phyloP scores from a whole-genome alignment of 139 green algal genomes.

The Mesotaenium endlicherianum region DNA sequence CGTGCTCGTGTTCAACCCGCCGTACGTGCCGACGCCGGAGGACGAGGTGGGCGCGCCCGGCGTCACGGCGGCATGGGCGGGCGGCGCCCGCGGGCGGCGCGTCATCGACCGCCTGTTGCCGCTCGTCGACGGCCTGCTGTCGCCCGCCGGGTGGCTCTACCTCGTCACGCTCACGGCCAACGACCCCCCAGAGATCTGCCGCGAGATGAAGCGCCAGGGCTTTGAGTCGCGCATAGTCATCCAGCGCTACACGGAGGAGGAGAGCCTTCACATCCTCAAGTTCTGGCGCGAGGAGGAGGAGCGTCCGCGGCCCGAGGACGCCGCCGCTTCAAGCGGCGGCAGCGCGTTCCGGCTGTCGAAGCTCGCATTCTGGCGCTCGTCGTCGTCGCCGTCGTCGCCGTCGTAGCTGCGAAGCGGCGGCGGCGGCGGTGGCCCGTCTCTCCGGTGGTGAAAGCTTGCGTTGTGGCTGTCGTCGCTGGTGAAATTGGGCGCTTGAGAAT shows the following conservation, averaged over 20 bases:
- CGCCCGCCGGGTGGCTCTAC: constrained; percentile 21
- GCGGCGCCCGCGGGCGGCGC: constrained; percentile 67
- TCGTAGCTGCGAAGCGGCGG: too few species aligned
- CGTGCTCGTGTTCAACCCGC: constrained; percentile 91
- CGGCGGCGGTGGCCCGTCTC: too few species aligned
- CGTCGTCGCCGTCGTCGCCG: too few species aligned
- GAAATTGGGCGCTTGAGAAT: too few species aligned
- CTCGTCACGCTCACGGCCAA: constrained; percentile 33
- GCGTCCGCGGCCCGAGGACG: too few species aligned
- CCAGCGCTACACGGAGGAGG: constrained; percentile 49
- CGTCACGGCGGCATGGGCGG: constrained; percentile 85
- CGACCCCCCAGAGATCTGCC: constrained; percentile 50
- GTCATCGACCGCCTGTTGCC: constrained; percentile 84
- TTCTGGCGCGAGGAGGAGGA: constrained; percentile 32
- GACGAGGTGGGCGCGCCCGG: constrained; percentile 69
- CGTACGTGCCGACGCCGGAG: constrained; percentile 92
- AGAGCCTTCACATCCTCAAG: constrained; percentile 54
- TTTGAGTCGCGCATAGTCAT: constrained; percentile 56
- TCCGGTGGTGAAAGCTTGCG: too few species aligned
- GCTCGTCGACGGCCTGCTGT: constrained; percentile 7
- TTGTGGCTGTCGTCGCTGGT: too few species aligned
- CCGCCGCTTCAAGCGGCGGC: not conserved
- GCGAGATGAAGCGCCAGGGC: constrained; percentile 45
- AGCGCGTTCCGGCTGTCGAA: too few species aligned
- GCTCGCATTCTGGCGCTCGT: too few species aligned